phyloP scores from a whole-genome alignment of 306 rosid genomes.

The Lathyrus aphaca region DNA sequence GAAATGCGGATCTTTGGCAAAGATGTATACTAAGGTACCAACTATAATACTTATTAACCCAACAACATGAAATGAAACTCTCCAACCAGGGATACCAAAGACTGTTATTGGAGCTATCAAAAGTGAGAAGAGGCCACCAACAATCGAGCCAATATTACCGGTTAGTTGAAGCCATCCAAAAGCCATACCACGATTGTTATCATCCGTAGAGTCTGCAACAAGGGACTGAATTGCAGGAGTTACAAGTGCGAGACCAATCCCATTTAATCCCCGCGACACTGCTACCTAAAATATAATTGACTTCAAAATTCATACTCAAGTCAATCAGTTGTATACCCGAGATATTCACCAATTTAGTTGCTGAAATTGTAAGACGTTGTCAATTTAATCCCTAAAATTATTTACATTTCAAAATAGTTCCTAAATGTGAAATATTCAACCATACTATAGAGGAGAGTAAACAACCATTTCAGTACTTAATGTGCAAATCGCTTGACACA shows the following conservation, averaged over 20 bases:
- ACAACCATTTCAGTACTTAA: too few relatives aligned
- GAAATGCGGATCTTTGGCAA: constrained; percentile 82
- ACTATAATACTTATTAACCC: constrained; percentile 78
- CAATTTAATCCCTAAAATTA: constrained; percentile 3
- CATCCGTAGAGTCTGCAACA: constrained; percentile 90
- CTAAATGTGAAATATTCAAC: background rate
- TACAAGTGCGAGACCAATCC: constrained; percentile 92
- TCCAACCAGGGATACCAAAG: constrained; percentile 94
- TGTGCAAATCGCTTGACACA: too few relatives aligned
- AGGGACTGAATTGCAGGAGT: constrained; percentile 95
- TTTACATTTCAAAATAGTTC: background rate
- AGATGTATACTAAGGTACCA: constrained; percentile 65
- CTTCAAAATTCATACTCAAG: constrained; percentile 50
- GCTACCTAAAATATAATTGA: constrained; percentile 73
- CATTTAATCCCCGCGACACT: constrained; percentile 85
- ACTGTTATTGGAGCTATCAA: constrained; percentile 74
- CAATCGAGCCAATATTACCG: constrained; percentile 76
- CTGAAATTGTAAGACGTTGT: background rate
- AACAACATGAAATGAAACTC: constrained; percentile 84
- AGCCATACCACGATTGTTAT: constrained; percentile 79
- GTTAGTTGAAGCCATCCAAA: constrained; percentile 97
- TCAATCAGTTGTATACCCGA: constrained; percentile 45
- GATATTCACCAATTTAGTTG: background rate
- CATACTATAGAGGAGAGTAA: background rate
- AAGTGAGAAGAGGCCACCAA: constrained; percentile 81